Conservation (phyloP, 139 green algal species). For the Chlorella sp. region DNA sequence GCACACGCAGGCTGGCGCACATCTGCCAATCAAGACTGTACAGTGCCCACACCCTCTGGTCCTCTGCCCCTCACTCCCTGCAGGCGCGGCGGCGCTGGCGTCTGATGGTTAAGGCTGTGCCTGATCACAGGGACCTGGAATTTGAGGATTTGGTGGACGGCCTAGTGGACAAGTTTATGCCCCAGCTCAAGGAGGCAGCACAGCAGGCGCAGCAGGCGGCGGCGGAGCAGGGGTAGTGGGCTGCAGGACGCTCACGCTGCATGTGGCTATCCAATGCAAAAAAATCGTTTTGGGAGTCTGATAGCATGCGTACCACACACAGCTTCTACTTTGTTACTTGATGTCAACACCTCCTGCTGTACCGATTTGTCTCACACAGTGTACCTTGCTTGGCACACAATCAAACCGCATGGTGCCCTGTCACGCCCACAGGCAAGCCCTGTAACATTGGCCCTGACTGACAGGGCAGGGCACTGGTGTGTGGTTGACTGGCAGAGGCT, state of each 20-base stretch:
- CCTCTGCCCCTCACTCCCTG: neutral
- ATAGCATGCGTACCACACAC: no score
- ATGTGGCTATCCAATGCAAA: no score
- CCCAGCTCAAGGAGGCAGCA: slow-evolving; percentile 29
- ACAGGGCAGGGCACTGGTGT: no score
- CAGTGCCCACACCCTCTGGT: no score
- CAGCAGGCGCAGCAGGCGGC: neutral
- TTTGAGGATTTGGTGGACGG: slow-evolving; percentile 38
- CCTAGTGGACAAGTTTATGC: slow-evolving; percentile 44
- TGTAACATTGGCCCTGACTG: no score
- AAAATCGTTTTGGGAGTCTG: no score
- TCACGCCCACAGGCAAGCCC: slow-evolving; percentile 19
- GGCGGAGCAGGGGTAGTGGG: neutral
- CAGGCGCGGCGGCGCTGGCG: slow-evolving; percentile 71
- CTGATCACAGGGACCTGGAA: slow-evolving; percentile 34
- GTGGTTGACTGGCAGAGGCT: no score
- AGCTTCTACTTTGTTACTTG: no score
- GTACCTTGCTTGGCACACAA: neutral
- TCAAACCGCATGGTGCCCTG: no score
- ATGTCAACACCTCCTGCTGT: no score
- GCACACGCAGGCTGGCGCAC: neutral
- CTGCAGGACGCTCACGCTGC: no score
- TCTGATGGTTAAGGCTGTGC: slow-evolving; percentile 63
- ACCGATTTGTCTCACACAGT: no score
- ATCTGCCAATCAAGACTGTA: neutral